Evolutionary conservation across 257 asterid species (phyloP).

Genomic region (Nicotiana undulata): DNA sequence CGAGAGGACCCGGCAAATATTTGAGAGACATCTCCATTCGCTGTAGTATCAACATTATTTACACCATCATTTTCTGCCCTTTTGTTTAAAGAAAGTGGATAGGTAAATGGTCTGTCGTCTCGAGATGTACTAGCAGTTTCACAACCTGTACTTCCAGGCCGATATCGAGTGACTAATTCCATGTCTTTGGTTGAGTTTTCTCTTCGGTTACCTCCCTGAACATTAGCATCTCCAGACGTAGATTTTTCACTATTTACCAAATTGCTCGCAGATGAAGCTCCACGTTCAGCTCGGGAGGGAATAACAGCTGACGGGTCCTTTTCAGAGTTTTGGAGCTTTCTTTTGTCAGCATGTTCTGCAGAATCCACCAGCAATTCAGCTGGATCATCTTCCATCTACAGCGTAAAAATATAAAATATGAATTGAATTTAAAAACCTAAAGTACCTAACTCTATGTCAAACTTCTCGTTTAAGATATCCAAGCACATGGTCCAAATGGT

Average conservation of each 20-base stretch:
- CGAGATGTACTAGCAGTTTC: conserved; percentile 55
- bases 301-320: conserved; percentile 30
- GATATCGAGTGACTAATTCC: conserved; percentile 40
- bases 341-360: conserved; percentile 31
- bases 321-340: conserved; percentile 34
- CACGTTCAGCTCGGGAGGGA: conserved; percentile 28
- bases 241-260: conserved; percentile 23
- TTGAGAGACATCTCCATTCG: conserved; percentile 23
- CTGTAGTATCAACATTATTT: conserved; percentile 17
- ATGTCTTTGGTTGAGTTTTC: conserved; percentile 41
- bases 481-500: neutral
- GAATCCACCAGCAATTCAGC: conserved; percentile 50
- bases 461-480: neutral
- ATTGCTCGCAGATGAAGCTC: conserved; percentile 35
- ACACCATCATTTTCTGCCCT: conserved; percentile 15
- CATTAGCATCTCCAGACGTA: conserved; percentile 29
- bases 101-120: conserved; percentile 28
- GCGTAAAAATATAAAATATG: conserved; percentile 12
- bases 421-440: conserved; percentile 19
- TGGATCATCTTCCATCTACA: conserved; percentile 78
- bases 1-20: conserved; percentile 20
- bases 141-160: conserved; percentile 18
- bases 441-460: neutral
- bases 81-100: conserved; percentile 24
- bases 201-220: conserved; percentile 31